phyloP scores from a whole-genome alignment of 495 filamentous ascomycete species.

The Durotheca rogersii region DNA sequence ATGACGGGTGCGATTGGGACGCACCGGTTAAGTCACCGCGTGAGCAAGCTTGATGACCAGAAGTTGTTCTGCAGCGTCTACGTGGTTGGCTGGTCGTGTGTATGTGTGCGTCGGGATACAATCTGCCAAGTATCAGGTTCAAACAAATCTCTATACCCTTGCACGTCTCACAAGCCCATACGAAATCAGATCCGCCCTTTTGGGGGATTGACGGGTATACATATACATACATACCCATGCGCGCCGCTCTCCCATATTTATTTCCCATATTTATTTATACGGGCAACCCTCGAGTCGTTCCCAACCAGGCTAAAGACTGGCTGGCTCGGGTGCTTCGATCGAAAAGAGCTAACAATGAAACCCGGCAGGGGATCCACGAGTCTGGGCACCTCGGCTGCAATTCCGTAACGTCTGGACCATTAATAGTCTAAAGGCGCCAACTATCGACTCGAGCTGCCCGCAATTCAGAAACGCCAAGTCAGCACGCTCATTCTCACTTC shows the following conservation, averaged over 20 bases:
- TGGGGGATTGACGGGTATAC: too few species aligned
- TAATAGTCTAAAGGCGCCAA: constrained; percentile 19
- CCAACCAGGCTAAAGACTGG: neutral
- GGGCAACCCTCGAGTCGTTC: neutral
- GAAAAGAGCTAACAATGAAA: constrained; percentile 11
- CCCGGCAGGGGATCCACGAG: constrained; percentile 18
- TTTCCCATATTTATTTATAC: constrained; percentile 1
- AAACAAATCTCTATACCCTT: constrained; percentile 1
- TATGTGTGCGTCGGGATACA: neutral
- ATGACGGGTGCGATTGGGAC: neutral
- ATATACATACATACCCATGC: too few species aligned
- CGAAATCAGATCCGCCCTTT: neutral
- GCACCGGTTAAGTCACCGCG: neutral
- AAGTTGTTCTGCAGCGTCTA: neutral
- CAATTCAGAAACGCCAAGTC: constrained; percentile 35
- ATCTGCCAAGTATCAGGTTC: neutral
- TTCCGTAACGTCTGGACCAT: constrained; percentile 19
- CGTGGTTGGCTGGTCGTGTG: too few species aligned
- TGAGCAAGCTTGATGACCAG: neutral
- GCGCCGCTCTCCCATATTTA: neutral
- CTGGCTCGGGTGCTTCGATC: constrained; percentile 3
- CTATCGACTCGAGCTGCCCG: constrained; percentile 32
- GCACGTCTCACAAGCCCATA: constrained; percentile 5
- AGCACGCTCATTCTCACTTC: constrained; percentile 26
- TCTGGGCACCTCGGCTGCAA: constrained; percentile 20